These are phyloP conservation scores for Priceomyces haplophilus DNA, from an alignment of 805 yeast species.

Conservation along the genomic window DNA sequence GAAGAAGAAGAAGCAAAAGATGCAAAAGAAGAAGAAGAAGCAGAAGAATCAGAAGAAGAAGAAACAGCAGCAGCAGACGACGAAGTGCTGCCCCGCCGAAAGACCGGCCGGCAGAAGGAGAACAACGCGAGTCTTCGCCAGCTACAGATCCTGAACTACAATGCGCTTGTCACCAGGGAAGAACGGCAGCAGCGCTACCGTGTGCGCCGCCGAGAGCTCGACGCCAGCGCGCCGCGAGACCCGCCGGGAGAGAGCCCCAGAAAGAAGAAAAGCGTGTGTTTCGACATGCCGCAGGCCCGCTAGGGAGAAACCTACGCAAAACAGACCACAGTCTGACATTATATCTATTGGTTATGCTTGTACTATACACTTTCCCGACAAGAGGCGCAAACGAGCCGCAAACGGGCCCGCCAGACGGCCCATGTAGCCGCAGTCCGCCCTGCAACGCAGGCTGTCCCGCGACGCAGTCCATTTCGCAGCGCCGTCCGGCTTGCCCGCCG, in stretches of 20 bases:
- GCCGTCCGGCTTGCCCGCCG: too few relatives aligned
- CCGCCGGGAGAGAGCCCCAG: constrained; percentile 11
- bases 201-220: constrained; percentile 7
- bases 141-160: constrained; percentile 27
- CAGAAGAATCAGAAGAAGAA: neutral
- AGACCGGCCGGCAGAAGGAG: constrained; percentile 13
- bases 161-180: constrained; percentile 21
- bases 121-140: constrained; percentile 12
- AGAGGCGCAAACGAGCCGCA: neutral
- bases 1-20: neutral
- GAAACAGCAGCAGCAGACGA: too few relatives aligned
- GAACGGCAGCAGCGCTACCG: constrained; percentile 23
- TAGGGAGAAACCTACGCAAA: neutral
- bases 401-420: too few relatives aligned
- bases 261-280: constrained; percentile 28
- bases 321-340: too few relatives aligned
- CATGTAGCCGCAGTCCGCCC: too few relatives aligned
- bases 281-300: constrained; percentile 14
- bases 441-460: too few relatives aligned
- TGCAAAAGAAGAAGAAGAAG: too few relatives aligned
- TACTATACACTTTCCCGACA: neutral
- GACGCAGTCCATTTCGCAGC: too few relatives aligned
- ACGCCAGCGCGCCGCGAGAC: neutral
- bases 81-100: neutral
- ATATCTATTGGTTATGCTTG: neutral